Evolutionary conservation across 176 grass and related monocot genomes (phyloP).

Genomic region (Raddia guianensis): DNA sequence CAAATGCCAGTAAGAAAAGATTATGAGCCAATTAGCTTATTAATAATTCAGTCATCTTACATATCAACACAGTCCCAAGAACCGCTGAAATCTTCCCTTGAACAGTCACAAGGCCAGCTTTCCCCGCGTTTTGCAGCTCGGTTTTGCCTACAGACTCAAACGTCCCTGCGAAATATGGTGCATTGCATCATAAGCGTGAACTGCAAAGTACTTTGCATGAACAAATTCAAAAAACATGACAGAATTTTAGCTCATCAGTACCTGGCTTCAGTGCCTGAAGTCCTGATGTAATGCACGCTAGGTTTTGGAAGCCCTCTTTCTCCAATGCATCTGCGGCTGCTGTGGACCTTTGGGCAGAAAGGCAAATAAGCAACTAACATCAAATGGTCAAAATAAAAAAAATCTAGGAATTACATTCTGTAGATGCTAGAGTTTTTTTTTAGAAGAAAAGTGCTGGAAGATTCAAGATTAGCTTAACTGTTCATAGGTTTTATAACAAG

Average conservation of each 20-base stretch:
- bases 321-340: slow-evolving; percentile 75
- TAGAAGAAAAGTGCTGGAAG: neutral
- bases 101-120: slow-evolving; percentile 79
- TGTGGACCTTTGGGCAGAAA: slow-evolving; percentile 65
- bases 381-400: slow-evolving; percentile 1
- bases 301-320: slow-evolving; percentile 78
- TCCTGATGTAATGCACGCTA: slow-evolving; percentile 78
- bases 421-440: neutral
- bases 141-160: slow-evolving; percentile 74
- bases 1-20: neutral
- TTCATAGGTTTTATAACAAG: neutral
- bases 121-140: slow-evolving; percentile 78
- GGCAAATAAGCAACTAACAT: neutral
- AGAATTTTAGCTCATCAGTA: slow-evolving; percentile 3
- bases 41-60: slow-evolving; percentile 47
- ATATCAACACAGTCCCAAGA: slow-evolving; percentile 82
- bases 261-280: slow-evolving; percentile 92
- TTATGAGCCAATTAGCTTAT: neutral
- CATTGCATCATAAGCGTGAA: neutral
- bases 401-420: neutral
- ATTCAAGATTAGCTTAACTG: neutral
- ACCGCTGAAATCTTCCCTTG: slow-evolving; percentile 94
- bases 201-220: neutral
- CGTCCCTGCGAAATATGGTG: slow-evolving; percentile 42
- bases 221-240: neutral